phyloP scores from a whole-genome alignment of 129 eudicot genomes.

The Rutidosis leptorrhynchoides region DNA sequence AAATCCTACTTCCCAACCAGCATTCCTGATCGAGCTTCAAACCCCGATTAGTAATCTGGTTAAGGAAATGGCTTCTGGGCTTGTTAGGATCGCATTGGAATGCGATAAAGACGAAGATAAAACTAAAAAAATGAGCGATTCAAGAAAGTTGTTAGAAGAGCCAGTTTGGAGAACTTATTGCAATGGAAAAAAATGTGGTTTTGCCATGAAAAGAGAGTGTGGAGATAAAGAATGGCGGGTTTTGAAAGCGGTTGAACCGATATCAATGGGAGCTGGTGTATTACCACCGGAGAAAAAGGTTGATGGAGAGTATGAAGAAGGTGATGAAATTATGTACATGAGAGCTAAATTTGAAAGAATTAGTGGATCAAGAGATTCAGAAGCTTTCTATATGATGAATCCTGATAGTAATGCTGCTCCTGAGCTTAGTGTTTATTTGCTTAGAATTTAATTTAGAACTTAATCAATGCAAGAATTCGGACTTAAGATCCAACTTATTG shows the following conservation, averaged over 20 bases:
- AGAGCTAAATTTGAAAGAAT: constrained; percentile 88
- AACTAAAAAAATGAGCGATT: constrained; percentile 14
- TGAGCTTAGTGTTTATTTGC: constrained; percentile 81
- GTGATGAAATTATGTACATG: constrained; percentile 71
- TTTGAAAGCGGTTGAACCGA: constrained; percentile 69
- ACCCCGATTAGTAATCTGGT: constrained; percentile 69
- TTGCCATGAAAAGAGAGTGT: constrained; percentile 58
- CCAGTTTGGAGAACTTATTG: constrained; percentile 76
- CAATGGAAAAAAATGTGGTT: constrained; percentile 77
- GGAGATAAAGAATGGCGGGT: constrained; percentile 63
- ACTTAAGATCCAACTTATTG: constrained; percentile 8
- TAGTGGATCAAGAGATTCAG: constrained; percentile 75
- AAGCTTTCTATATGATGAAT: constrained; percentile 88
- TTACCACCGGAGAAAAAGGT: constrained; percentile 49
- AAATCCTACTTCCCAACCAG: constrained; percentile 52
- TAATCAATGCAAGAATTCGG: constrained; percentile 6
- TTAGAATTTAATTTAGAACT: constrained; percentile 47
- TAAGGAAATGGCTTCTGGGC: constrained; percentile 74
- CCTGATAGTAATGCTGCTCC: constrained; percentile 87
- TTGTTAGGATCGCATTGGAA: constrained; percentile 70
- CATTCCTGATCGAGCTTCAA: constrained; percentile 68
- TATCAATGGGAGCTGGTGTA: constrained; percentile 89
- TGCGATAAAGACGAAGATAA: constrained; percentile 51
- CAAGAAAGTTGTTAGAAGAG: constrained; percentile 49
- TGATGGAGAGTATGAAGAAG: constrained; percentile 41